Evolutionary conservation across 2,329 filamentous ascomycete species (phyloP).

Genomic region (Colletotrichum aenigma): DNA sequence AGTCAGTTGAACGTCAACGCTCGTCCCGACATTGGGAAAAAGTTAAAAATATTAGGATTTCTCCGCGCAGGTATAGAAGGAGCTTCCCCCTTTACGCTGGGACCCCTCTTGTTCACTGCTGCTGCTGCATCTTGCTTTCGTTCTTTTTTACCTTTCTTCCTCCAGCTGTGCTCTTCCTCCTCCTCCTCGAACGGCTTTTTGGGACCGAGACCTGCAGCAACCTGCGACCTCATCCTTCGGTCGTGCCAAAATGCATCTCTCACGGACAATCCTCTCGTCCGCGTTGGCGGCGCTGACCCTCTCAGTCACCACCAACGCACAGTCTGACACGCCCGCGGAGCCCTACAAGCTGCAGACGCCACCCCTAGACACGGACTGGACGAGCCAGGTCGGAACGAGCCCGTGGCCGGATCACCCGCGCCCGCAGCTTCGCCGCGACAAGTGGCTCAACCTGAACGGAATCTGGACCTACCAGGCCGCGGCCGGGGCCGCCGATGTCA

Average conservation of each 20-base stretch:
- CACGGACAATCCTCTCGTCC: not conserved
- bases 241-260: constrained; percentile 3
- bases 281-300: not conserved
- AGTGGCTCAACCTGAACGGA: constrained; percentile 63
- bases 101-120: constrained; percentile 14
- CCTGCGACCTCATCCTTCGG: not conserved
- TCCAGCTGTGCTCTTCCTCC: not conserved
- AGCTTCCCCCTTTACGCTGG: not conserved
- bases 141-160: not conserved
- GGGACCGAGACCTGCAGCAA: not conserved
- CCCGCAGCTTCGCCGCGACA: constrained; percentile 57
- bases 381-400: constrained; percentile 52
- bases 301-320: not conserved
- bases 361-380: constrained; percentile 57
- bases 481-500: constrained; percentile 18
- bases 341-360: constrained; percentile 42
- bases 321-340: not conserved
- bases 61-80: constrained; percentile 2
- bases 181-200: not conserved
- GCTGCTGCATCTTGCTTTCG: not conserved
- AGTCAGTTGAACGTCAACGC: constrained; percentile 8
- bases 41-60: not conserved
- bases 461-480: constrained; percentile 58
- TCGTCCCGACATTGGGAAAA: constrained; percentile 6
- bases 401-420: constrained; percentile 65